Evolutionary conservation across 306 rosid species (phyloP).

Genomic region (Adenanthera pavonina): DNA sequence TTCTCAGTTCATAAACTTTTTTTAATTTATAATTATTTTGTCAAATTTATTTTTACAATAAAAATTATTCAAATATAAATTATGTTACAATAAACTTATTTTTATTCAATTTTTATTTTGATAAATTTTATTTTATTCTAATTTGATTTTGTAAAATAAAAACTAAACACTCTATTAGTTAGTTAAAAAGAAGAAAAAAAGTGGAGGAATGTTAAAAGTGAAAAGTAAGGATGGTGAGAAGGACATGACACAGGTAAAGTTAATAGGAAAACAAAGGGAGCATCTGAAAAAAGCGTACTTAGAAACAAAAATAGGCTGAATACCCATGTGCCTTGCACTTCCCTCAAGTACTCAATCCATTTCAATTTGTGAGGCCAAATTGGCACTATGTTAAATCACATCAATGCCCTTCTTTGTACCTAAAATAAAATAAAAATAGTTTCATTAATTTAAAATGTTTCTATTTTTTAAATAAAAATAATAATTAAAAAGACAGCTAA

Average conservation of each 20-base stretch:
- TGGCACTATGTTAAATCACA: neutral
- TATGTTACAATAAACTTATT: too few species aligned
- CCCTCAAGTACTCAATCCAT: neutral
- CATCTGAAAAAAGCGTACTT: neutral
- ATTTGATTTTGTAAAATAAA: too few species aligned
- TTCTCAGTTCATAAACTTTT: too few species aligned
- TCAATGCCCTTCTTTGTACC: neutral
- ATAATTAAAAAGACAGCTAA: too few species aligned
- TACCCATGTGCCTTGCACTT: constrained; percentile 26
- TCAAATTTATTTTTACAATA: too few species aligned
- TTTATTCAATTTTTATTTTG: too few species aligned
- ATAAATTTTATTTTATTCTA: too few species aligned
- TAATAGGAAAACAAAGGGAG: neutral
- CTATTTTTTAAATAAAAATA: too few species aligned
- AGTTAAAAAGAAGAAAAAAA: neutral
- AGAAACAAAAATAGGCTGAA: neutral
- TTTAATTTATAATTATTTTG: too few species aligned
- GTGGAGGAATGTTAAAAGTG: neutral
- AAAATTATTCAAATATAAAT: too few species aligned
- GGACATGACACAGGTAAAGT: neutral
- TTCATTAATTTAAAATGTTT: too few species aligned
- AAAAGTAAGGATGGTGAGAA: neutral
- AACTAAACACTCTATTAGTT: neutral
- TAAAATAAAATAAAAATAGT: too few species aligned
- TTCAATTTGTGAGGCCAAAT: neutral